phyloP scores from a whole-genome alignment of 257 asterid species.

The Solanum gracilifrons region DNA sequence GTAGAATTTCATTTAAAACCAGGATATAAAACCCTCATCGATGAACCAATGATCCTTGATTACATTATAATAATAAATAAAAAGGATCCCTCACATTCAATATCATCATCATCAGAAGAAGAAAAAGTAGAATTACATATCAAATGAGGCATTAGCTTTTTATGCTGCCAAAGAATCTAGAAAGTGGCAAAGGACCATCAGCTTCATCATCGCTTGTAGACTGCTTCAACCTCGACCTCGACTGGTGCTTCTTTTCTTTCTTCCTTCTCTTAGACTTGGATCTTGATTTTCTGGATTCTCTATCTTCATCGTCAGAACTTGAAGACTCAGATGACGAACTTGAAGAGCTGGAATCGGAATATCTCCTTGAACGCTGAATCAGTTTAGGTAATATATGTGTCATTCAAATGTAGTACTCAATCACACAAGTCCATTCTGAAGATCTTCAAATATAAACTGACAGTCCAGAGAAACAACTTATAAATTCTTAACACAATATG shows the following conservation, averaged over 20 bases:
- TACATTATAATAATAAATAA: not conserved
- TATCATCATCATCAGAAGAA: not conserved
- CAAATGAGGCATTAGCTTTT: slow-evolving; percentile 29
- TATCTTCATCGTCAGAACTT: slow-evolving; percentile 62
- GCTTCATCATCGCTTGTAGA: slow-evolving; percentile 27
- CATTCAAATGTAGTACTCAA: not conserved
- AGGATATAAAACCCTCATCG: not conserved
- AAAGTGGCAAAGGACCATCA: slow-evolving; percentile 82
- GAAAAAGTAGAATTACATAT: not conserved
- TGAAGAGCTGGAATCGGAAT: slow-evolving; percentile 53
- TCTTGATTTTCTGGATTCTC: slow-evolving; percentile 55
- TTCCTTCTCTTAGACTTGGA: slow-evolving; percentile 53
- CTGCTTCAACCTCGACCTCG: slow-evolving; percentile 53
- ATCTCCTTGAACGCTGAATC: slow-evolving; percentile 54
- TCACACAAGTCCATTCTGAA: not conserved
- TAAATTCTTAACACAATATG: not conserved
- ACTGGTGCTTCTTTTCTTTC: slow-evolving; percentile 55
- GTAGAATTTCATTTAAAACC: not conserved
- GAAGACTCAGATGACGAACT: slow-evolving; percentile 63
- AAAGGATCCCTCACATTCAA: not conserved
- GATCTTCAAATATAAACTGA: not conserved
- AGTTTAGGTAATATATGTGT: not conserved
- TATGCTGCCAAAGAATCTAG: slow-evolving; percentile 66
- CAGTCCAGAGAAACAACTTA: not conserved
- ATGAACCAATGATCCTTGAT: not conserved